phyloP scores from a whole-genome alignment of 306 rosid genomes.

The Casuarina equisetifolia region DNA sequence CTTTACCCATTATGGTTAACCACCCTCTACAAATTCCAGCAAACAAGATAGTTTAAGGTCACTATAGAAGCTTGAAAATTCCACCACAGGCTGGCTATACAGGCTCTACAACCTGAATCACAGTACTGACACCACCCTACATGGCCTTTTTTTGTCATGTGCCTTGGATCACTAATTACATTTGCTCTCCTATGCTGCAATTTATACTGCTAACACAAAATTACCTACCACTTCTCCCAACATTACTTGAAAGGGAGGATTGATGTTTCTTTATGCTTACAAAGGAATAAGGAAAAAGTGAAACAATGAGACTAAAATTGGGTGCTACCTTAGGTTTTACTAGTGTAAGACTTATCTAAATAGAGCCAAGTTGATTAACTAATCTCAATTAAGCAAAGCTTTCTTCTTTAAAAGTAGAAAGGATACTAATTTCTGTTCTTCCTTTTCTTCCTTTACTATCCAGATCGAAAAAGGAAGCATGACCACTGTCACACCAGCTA shows the following conservation, averaged over 20 bases:
- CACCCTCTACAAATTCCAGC: not conserved
- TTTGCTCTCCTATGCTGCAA: not conserved
- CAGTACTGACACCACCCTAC: not conserved
- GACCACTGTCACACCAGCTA: not conserved
- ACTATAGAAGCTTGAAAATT: not conserved
- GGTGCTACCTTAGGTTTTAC: not conserved
- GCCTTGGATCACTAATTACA: not conserved
- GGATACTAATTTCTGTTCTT: not conserved
- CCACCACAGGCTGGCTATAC: not conserved
- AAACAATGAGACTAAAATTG: not conserved
- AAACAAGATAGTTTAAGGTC: not conserved
- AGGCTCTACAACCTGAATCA: not conserved
- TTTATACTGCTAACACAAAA: not conserved
- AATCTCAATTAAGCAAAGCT: not conserved
- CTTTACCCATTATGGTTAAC: not conserved
- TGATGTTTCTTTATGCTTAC: not conserved
- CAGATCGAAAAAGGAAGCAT: slow-evolving; percentile 1
- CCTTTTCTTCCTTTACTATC: not conserved
- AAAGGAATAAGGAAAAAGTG: not conserved
- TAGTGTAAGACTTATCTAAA: not conserved
- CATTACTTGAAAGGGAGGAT: not conserved
- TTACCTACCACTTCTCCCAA: not conserved
- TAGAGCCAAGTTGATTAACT: not conserved
- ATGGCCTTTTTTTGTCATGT: not conserved
- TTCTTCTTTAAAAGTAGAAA: not conserved